These are phyloP conservation scores for Globisporangium alternatum DNA, from an alignment of 352 stramenopile species.

Conservation along the genomic window DNA sequence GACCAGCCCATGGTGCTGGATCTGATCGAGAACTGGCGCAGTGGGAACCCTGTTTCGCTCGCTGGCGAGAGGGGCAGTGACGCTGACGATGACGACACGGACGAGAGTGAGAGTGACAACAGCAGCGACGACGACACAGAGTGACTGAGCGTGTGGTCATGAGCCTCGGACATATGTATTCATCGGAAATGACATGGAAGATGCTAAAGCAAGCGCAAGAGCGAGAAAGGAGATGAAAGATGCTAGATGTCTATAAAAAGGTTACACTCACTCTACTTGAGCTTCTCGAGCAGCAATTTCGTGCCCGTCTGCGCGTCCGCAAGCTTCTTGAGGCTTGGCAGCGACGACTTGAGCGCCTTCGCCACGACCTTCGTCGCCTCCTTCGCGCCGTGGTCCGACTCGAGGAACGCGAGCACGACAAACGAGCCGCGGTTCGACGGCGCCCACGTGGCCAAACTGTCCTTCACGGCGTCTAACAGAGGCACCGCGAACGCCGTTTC, in stretches of 20 bases:
- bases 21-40: constrained; percentile 41
- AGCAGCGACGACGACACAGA: constrained; percentile 17
- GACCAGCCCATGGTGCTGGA: constrained; percentile 30
- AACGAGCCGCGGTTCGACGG: constrained; percentile 79
- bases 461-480: constrained; percentile 50
- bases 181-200: background rate
- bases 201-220: constrained; percentile 15
- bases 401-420: constrained; percentile 79
- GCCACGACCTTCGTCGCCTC: constrained; percentile 50
- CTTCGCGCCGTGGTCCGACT: constrained; percentile 50
- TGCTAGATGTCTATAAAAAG: constrained; percentile 22
- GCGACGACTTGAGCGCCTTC: constrained; percentile 60
- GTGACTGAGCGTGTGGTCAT: background rate
- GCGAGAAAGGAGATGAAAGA: constrained; percentile 19
- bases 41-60: constrained; percentile 31
- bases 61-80: constrained; percentile 18
- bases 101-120: constrained; percentile 9
- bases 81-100: constrained; percentile 23
- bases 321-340: constrained; percentile 60
- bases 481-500: constrained; percentile 54
- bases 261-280: constrained; percentile 39
- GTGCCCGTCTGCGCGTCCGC: constrained; percentile 61
- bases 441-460: constrained; percentile 50
- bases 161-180: background rate
- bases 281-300: constrained; percentile 83